These are phyloP conservation scores for Collybia mongolica DNA, from an alignment of 768 basidiomycete species.

Conservation along the genomic window DNA sequence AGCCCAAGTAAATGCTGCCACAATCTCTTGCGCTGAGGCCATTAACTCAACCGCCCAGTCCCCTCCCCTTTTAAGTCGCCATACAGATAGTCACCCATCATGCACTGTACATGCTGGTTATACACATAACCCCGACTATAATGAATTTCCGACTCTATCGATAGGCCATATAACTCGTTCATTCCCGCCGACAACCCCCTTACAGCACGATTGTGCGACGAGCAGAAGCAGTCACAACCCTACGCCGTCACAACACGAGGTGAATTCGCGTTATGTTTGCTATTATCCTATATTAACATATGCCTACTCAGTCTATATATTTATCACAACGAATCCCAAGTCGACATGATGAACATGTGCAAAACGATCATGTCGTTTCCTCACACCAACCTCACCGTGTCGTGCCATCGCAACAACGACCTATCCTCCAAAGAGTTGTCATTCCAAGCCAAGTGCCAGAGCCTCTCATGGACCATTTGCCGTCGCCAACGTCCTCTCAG, in stretches of 20 bases:
- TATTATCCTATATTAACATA: no score
- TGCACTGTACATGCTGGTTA: no score
- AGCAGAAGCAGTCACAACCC: not conserved
- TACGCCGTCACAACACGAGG: not conserved
- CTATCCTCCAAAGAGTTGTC: not conserved
- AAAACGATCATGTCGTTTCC: conserved; percentile 3
- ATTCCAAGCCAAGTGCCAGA: not conserved
- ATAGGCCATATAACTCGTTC: no score
- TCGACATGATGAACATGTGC: not conserved
- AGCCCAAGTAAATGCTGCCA: not conserved
- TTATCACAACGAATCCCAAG: not conserved
- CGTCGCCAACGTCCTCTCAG: conserved; percentile 8
- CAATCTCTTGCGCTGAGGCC: not conserved
- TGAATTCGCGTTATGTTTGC: not conserved
- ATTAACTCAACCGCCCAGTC: not conserved
- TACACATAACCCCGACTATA: no score
- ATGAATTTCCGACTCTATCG: no score
- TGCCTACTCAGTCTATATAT: not conserved
- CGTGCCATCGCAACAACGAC: conserved; percentile 2
- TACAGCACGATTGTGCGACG: not conserved
- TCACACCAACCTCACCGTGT: conserved; percentile 9
- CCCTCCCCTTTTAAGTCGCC: not conserved
- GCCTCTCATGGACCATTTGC: conserved; percentile 16
- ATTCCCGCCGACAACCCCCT: not conserved
- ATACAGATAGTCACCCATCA: not conserved